Evolutionary conservation across 2,329 filamentous ascomycete species (phyloP), one percentile per base, ranked within the genome.

Genomic region (Talaromyces sp.): DNA sequence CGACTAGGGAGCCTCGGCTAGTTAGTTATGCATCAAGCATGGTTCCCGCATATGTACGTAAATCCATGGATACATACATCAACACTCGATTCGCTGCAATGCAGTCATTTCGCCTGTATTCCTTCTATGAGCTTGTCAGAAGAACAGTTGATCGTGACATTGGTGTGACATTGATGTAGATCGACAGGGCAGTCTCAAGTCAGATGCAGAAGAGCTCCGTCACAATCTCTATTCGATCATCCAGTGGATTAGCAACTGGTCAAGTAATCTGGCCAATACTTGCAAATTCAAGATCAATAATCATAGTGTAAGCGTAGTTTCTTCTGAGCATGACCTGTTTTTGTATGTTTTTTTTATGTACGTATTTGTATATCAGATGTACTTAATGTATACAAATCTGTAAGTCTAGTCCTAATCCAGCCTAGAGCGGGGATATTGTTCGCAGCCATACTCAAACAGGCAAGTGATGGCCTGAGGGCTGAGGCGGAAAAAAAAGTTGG

Each of bases 401-500:
- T 8, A 1, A 15, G n/a, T 6, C 40, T 35, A 48, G 19, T 3
- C 45, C 45, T 10, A 19, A 19, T 13, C 2, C 2, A 48, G 17
- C 28, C 45, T 48, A 48, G 45, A 48, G 45, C 45, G 45, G 45
- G 45, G 45, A 35, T 48, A 10, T 10, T 15, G 28, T 19, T 48
- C 28, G 17, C 28, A 15, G 19, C 45, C 45, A 33, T 48, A 9
- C 45, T 28, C 25, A 33, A 48, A 35, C n/a, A 35, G 45, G 45
- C 45, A 48, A 48, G n/a, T 35, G 45, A 48, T 28, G 45, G 45
- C 45, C 45, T 48, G 45, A 48, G 45, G 45, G 25, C 45, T 48
- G 45, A 48, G 25, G n/a, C 45, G 45, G 25, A 33, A 21, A 48
- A 33, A 48, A 48, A 33, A 2, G 21, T 21, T 15, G 22, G 39